These are phyloP conservation scores for Saccharomycopsis schoenii DNA, from an alignment of 805 yeast genomes.

Conservation along the genomic window DNA sequence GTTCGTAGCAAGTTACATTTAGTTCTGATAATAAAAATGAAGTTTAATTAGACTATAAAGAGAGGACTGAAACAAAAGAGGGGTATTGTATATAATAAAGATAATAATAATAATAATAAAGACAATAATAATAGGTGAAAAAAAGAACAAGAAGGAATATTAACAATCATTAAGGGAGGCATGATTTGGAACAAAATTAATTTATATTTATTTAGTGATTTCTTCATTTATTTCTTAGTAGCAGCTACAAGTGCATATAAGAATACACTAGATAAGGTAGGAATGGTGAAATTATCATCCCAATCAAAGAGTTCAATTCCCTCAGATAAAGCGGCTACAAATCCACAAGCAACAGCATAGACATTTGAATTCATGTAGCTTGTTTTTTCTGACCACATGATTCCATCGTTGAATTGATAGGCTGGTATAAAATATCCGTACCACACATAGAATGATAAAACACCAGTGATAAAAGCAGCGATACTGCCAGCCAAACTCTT, in stretches of 20 bases:
- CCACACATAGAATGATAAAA: slow-evolving; percentile 49
- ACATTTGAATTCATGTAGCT: slow-evolving; percentile 44
- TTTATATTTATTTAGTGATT: not conserved
- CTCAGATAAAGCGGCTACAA: slow-evolving; percentile 81
- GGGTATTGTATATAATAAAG: not conserved
- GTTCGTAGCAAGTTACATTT: too few relatives aligned
- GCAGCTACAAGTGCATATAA: slow-evolving; percentile 39
- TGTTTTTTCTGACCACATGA: slow-evolving; percentile 56
- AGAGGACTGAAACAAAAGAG: not conserved
- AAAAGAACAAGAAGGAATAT: not conserved
- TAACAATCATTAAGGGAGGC: not conserved
- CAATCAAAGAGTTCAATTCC: slow-evolving; percentile 64
- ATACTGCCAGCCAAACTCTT: slow-evolving; percentile 86
- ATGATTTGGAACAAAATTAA: not conserved
- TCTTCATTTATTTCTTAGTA: not conserved
- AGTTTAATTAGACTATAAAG: not conserved
- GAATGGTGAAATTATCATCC: slow-evolving; percentile 94
- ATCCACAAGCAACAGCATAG: slow-evolving; percentile 57
- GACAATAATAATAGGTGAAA: not conserved
- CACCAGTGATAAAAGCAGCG: slow-evolving; percentile 77
- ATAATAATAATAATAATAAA: too few relatives aligned
- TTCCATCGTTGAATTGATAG: slow-evolving; percentile 46
- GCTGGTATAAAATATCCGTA: slow-evolving; percentile 68
- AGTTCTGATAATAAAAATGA: too few relatives aligned
- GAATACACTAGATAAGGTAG: slow-evolving; percentile 68